Percentiles rank a stretch among this genome's conserved stretches.
phyloP scores from a whole-genome alignment of 805 yeast genomes.

The Schwanniomyces polymorphus region DNA sequence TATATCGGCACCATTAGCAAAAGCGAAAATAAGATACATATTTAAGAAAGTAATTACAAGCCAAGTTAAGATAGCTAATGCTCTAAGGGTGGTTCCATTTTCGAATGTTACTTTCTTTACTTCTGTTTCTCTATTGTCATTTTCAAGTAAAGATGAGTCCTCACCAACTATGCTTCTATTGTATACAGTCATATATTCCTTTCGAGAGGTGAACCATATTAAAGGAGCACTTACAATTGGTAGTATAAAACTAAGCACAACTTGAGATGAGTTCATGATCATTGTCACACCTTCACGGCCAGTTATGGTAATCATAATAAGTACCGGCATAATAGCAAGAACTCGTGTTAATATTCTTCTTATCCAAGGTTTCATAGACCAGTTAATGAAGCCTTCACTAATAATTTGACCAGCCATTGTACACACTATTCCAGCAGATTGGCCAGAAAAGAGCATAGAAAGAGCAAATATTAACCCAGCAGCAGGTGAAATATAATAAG shows the following conservation, averaged over 20 bases:
- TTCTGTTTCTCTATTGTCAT: constrained; percentile 6
- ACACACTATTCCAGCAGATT: constrained; percentile 49
- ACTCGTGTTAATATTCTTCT: constrained; percentile 41
- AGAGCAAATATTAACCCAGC: constrained; percentile 46
- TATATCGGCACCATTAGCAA: constrained; percentile 41
- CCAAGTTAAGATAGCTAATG: constrained; percentile 40
- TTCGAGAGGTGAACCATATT: constrained; percentile 42
- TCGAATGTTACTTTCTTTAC: constrained; percentile 33
- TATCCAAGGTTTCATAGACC: constrained; percentile 45
- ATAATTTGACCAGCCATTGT: constrained; percentile 51
- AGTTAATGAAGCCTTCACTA: constrained; percentile 46
- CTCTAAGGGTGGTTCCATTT: constrained; percentile 34
- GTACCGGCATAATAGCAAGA: constrained; percentile 42
- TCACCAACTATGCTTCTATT: constrained; percentile 15
- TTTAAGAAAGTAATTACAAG: constrained; percentile 37
- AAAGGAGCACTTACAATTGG: constrained; percentile 47
- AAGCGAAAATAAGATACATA: constrained; percentile 40
- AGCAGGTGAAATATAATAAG: constrained; percentile 43
- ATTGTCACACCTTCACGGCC: constrained; percentile 47
- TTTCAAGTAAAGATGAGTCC: constrained; percentile 11
- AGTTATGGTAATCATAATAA: constrained; percentile 33
- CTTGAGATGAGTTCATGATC: constrained; percentile 47
- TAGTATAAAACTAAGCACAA: constrained; percentile 42
- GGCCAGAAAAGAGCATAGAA: constrained; percentile 47
- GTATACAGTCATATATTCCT: constrained; percentile 40